A percentile compares a stretch with the other conserved stretches of the same genome.
Conservation (phyloP, 441 rosid genomes). For the Omphalea diandra region DNA sequence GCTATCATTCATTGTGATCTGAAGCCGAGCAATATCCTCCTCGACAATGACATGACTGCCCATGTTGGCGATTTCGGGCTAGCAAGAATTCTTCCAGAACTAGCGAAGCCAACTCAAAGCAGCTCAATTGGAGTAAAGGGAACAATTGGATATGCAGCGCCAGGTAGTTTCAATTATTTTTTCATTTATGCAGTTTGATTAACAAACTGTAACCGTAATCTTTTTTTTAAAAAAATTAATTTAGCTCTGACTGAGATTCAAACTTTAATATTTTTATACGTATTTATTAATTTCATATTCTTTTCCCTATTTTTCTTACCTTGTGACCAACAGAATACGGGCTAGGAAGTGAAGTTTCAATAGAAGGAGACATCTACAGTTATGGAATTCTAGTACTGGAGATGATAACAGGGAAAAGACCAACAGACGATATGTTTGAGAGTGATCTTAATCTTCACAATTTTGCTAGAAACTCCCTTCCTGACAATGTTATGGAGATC, state of each 20-base stretch:
- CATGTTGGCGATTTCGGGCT: constrained; percentile 7
- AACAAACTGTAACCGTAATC: no score
- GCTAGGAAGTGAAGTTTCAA: neutral
- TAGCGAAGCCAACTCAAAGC: neutral
- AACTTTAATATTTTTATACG: no score
- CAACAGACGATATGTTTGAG: neutral
- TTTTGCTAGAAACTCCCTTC: neutral
- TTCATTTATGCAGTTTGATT: no score
- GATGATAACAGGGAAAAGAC: neutral
- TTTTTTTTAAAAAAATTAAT: no score
- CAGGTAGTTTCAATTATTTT: neutral
- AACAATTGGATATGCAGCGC: neutral
- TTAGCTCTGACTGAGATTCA: no score
- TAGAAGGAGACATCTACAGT: neutral
- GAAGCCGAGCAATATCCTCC: no score
- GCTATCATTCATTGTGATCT: constrained; percentile 1
- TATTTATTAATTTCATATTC: no score
- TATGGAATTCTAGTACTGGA: neutral
- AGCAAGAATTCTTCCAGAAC: neutral
- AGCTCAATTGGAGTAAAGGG: neutral
- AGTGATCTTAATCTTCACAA: neutral
- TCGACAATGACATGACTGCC: no score
- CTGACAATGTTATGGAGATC: neutral
- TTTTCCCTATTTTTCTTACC: no score
- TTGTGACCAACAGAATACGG: no score